Percentiles rank a stretch among this genome's conserved stretches.
phyloP scores from a whole-genome alignment of 345 rosid genomes.

The Lepidium aucheri region DNA sequence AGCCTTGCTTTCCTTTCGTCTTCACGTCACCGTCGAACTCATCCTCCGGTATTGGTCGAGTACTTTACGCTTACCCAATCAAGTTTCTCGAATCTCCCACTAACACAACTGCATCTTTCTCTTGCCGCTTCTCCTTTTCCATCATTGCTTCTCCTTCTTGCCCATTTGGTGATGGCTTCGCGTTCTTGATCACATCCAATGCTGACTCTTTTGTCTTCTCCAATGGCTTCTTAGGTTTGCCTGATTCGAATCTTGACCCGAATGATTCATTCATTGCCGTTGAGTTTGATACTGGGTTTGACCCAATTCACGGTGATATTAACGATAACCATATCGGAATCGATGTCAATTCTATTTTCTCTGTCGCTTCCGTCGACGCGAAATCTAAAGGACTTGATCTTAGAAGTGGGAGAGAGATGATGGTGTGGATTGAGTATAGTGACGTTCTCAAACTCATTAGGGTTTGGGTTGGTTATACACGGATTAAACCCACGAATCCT shows the following conservation, averaged over 20 bases:
- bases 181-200: slow-evolving; percentile 70
- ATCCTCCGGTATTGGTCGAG: slow-evolving; percentile 42
- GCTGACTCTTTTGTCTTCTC: slow-evolving; percentile 56
- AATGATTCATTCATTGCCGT: slow-evolving; percentile 60
- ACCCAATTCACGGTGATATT: slow-evolving; percentile 49
- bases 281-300: slow-evolving; percentile 63
- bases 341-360: slow-evolving; percentile 42
- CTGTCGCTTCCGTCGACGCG: slow-evolving; percentile 51
- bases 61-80: slow-evolving; percentile 47
- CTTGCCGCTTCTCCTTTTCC: slow-evolving; percentile 59
- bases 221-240: slow-evolving; percentile 63
- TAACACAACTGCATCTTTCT: slow-evolving; percentile 52
- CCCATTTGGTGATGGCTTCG: slow-evolving; percentile 68
- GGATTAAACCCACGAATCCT: slow-evolving; percentile 45
- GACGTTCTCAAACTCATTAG: slow-evolving; percentile 44
- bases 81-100: slow-evolving; percentile 47
- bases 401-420: slow-evolving; percentile 44
- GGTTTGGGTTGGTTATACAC: slow-evolving; percentile 55
- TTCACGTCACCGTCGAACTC: slow-evolving; percentile 21
- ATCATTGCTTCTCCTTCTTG: slow-evolving; percentile 47
- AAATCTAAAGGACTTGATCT: slow-evolving; percentile 49
- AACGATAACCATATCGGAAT: slow-evolving; percentile 62
- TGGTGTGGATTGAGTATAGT: slow-evolving; percentile 68
- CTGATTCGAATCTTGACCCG: slow-evolving; percentile 31
- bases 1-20: slow-evolving; percentile 29